These are phyloP conservation scores for Monosporascus ibericus DNA, from an alignment of 2,329 filamentous ascomycete species.

Conservation along the genomic window DNA sequence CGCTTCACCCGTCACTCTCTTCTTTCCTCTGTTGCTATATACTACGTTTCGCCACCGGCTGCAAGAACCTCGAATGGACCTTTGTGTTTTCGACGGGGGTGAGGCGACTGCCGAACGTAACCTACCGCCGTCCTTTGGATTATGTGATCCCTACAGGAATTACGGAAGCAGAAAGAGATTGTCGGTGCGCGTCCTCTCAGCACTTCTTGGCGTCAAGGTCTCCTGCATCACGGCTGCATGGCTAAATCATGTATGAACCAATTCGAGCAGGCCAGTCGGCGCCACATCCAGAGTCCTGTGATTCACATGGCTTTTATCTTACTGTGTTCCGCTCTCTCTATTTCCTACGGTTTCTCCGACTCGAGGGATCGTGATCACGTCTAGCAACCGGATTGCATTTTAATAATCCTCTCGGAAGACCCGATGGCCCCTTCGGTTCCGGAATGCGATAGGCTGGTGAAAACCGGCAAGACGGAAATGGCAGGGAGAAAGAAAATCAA, in stretches of 20 bases:
- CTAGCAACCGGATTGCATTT: background rate
- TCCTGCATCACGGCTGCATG: background rate
- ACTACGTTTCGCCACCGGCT: background rate
- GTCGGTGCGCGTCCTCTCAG: background rate
- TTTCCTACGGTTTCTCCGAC: background rate
- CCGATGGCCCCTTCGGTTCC: background rate
- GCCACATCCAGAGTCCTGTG: background rate
- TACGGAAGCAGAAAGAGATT: background rate
- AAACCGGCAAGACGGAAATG: background rate
- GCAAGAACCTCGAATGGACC: background rate
- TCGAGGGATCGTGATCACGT: background rate
- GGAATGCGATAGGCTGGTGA: background rate
- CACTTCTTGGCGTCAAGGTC: background rate
- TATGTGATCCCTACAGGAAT: background rate
- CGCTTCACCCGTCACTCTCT: background rate
- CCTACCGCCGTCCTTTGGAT: background rate
- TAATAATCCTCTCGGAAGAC: background rate
- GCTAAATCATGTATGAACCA: background rate
- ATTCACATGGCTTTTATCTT: background rate
- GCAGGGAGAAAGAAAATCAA: background rate
- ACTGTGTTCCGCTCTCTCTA: background rate
- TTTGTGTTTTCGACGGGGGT: background rate
- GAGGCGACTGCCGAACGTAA: background rate
- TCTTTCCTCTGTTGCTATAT: background rate
- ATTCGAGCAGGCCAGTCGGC: background rate